A percentile compares a stretch with the other conserved stretches of the same genome.
phyloP scores from a whole-genome alignment of 495 filamentous ascomycete species.

The Tuber brumale region DNA sequence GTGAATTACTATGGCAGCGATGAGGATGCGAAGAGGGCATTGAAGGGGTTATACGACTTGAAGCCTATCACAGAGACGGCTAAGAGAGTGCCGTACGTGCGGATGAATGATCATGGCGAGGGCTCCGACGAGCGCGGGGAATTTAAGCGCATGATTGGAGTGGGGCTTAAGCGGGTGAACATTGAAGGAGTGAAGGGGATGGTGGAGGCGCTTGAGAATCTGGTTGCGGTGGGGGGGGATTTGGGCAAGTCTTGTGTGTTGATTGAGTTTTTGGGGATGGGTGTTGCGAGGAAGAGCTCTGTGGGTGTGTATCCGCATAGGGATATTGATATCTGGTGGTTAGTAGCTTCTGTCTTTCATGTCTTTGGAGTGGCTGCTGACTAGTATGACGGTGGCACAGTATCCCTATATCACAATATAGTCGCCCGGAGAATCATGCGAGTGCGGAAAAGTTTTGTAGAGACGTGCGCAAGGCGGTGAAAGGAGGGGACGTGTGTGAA shows the following conservation, averaged over 20 bases:
- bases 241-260: not conserved
- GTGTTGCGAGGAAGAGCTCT: not conserved
- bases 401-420: not conserved
- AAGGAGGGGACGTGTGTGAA: not conserved
- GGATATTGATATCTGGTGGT: constrained; percentile 4
- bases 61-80: not conserved
- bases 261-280: not conserved
- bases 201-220: not conserved
- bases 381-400: not conserved
- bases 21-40: not conserved
- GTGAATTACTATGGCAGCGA: not conserved
- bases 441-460: not conserved
- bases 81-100: not conserved
- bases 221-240: not conserved
- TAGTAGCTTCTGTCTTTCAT: not conserved
- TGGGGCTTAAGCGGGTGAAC: not conserved
- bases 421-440: not conserved
- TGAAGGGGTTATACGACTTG: not conserved
- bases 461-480: not conserved
- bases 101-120: not conserved
- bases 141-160: not conserved
- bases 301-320: not conserved
- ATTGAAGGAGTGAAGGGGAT: not conserved
- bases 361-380: not conserved
- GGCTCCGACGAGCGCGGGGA: not conserved